Evolutionary conservation across 768 basidiomycete species (phyloP).

Genomic region (Tricholomella constricta): DNA sequence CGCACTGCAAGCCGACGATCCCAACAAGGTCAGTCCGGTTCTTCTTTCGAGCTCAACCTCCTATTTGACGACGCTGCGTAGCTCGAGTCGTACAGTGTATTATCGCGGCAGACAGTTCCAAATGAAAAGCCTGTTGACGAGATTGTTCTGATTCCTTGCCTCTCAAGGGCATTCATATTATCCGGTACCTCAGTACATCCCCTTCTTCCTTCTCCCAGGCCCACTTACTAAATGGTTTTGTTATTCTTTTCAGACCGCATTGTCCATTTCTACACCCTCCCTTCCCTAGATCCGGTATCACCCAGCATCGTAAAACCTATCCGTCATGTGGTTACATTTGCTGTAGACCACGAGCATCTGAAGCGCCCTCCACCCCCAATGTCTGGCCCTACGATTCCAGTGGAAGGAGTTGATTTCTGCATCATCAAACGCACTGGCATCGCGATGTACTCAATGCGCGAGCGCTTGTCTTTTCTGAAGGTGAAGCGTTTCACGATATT

Average conservation of each 20-base stretch:
- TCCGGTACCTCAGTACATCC: slow-evolving; percentile 55
- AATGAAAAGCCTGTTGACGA: slow-evolving; percentile 75
- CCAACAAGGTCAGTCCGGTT: slow-evolving; percentile 42
- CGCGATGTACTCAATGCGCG: slow-evolving; percentile 64
- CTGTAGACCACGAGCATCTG: slow-evolving; percentile 79
- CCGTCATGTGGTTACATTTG: slow-evolving; percentile 76
- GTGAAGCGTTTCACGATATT: slow-evolving; percentile 30
- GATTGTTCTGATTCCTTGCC: slow-evolving; percentile 75
- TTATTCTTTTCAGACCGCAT: slow-evolving; percentile 48
- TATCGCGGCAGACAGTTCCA: slow-evolving; percentile 71
- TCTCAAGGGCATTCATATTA: slow-evolving; percentile 73
- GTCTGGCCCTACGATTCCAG: slow-evolving; percentile 35
- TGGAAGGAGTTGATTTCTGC: slow-evolving; percentile 68
- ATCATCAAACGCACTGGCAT: slow-evolving; percentile 70
- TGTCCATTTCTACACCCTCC: slow-evolving; percentile 79
- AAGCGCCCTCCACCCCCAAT: slow-evolving; percentile 46
- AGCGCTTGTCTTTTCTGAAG: slow-evolving; percentile 62
- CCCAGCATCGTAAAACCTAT: slow-evolving; percentile 68
- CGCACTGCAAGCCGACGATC: slow-evolving; percentile 61
- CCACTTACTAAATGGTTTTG: slow-evolving; percentile 3
- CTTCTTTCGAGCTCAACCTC: background rate
- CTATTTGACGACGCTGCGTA: slow-evolving; percentile 20
- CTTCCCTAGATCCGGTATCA: slow-evolving; percentile 74
- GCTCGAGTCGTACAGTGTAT: slow-evolving; percentile 63
- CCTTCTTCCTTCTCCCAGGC: slow-evolving; percentile 6